A percentile compares a stretch with the other conserved stretches of the same genome.
phyloP scores from a whole-genome alignment of 176 grass and related monocot species.

The Hordeum marinum region DNA sequence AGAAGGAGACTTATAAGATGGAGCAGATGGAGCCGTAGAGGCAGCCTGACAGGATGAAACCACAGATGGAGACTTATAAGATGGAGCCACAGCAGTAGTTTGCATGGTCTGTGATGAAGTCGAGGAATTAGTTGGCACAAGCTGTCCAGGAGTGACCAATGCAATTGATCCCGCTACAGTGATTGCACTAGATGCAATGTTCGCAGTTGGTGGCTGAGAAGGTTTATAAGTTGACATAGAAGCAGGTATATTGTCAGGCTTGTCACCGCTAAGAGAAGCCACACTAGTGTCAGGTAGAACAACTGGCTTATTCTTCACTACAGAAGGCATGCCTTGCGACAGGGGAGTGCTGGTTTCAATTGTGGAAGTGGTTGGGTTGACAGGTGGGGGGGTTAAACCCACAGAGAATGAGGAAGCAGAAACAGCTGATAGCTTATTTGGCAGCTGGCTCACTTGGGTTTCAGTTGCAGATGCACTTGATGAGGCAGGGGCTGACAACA shows the following conservation, averaged over 20 bases:
- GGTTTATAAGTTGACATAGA: conserved; percentile 34
- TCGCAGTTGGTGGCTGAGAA: conserved; percentile 26
- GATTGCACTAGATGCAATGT: conserved; percentile 13
- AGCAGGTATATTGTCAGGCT: conserved; percentile 26
- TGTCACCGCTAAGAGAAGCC: conserved; percentile 38
- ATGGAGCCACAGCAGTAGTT: conserved; percentile 6
- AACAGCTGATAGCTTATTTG: conserved; percentile 38
- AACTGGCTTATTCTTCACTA: conserved; percentile 31
- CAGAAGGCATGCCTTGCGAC: conserved; percentile 30
- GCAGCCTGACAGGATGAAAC: conserved; percentile 26
- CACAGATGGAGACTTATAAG: conserved; percentile 4
- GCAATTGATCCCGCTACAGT: conserved; percentile 37
- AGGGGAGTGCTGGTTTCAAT: conserved; percentile 19
- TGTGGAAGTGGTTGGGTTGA: conserved; percentile 27
- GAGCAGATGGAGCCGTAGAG: background rate
- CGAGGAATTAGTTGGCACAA: conserved; percentile 43
- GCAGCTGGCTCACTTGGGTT: conserved; percentile 40
- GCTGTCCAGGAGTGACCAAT: conserved; percentile 51
- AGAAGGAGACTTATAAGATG: conserved; percentile 17
- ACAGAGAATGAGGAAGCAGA: conserved; percentile 38
- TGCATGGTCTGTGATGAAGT: conserved; percentile 32
- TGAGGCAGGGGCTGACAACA: conserved; percentile 27
- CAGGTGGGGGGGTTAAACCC: conserved; percentile 34
- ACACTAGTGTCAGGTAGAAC: conserved; percentile 25
- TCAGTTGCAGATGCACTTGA: conserved; percentile 42